phyloP scores from a whole-genome alignment of 2,329 filamentous ascomycete genomes.

The Aciculosporium take region DNA sequence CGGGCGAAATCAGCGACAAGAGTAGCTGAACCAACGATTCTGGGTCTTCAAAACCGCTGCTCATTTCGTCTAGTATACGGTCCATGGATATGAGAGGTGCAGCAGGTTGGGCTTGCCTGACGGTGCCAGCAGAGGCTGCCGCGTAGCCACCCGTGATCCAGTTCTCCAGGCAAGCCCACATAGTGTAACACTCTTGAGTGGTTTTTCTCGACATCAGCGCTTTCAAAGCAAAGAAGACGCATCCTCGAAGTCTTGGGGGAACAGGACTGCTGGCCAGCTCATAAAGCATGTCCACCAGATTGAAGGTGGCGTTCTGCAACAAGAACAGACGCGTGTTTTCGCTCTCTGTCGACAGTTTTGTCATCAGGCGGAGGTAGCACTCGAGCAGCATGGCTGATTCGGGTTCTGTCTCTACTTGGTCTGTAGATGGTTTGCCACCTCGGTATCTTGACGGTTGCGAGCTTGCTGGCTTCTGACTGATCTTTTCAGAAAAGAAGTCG shows the following conservation, averaged over 20 bases:
- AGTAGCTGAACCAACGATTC: slow-evolving; percentile 72
- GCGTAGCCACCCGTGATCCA: slow-evolving; percentile 56
- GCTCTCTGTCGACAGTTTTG: slow-evolving; percentile 67
- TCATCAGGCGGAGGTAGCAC: slow-evolving; percentile 77
- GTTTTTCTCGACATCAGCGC: slow-evolving; percentile 65
- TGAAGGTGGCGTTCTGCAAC: slow-evolving; percentile 48
- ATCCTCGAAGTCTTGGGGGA: slow-evolving; percentile 63
- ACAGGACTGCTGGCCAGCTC: slow-evolving; percentile 66
- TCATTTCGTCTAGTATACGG: slow-evolving; percentile 58
- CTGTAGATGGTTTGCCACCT: slow-evolving; percentile 44
- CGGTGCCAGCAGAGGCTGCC: slow-evolving; percentile 18
- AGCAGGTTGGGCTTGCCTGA: slow-evolving; percentile 19
- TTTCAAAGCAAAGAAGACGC: slow-evolving; percentile 65
- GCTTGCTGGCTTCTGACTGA: slow-evolving; percentile 53
- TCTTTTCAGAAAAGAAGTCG: slow-evolving; percentile 65
- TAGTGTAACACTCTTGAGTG: slow-evolving; percentile 47
- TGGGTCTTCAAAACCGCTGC: slow-evolving; percentile 69
- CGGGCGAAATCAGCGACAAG: slow-evolving; percentile 54
- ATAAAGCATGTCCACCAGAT: slow-evolving; percentile 60
- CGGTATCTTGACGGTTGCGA: slow-evolving; percentile 30
- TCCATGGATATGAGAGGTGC: slow-evolving; percentile 36
- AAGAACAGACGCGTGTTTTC: slow-evolving; percentile 59
- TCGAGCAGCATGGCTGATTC: slow-evolving; percentile 96
- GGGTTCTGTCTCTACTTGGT: slow-evolving; percentile 66
- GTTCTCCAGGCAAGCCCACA: slow-evolving; percentile 71